Evolutionary conservation across 805 yeast genomes (phyloP).

Genomic region (Tanozyma kutaoensis): DNA sequence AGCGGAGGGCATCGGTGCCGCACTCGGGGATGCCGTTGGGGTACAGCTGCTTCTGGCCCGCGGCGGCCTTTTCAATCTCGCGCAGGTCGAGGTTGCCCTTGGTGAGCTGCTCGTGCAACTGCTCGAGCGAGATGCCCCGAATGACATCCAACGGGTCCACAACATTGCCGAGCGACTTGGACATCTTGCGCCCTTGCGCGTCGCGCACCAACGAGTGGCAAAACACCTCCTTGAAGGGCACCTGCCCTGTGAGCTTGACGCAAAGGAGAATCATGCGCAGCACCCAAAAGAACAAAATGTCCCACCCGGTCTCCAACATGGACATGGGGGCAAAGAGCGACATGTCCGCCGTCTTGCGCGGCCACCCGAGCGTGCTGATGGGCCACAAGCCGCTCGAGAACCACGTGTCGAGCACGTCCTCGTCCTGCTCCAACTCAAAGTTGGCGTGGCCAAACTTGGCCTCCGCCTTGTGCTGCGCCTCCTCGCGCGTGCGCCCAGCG

Average conservation of each 20-base stretch:
- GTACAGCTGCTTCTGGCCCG: slow-evolving; percentile 80
- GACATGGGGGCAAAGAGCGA: slow-evolving; percentile 78
- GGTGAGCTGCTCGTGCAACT: slow-evolving; percentile 62
- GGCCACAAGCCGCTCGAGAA: slow-evolving; percentile 98
- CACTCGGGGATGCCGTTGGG: slow-evolving; percentile 98
- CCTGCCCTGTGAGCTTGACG: slow-evolving; percentile 74
- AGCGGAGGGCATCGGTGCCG: slow-evolving; percentile 98
- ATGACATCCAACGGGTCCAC: slow-evolving; percentile 94
- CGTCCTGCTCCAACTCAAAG: slow-evolving; percentile 83
- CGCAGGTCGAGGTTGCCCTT: slow-evolving; percentile 81
- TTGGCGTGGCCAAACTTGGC: slow-evolving; percentile 56
- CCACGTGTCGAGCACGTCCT: slow-evolving; percentile 98
- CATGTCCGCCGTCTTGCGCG: slow-evolving; percentile 61
- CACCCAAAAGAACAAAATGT: slow-evolving; percentile 97
- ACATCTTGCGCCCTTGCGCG: slow-evolving; percentile 99
- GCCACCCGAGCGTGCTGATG: slow-evolving; percentile 94
- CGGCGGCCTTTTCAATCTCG: slow-evolving; percentile 76
- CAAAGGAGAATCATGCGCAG: slow-evolving; percentile 91
- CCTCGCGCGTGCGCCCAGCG: slow-evolving; percentile 73
- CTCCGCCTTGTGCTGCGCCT: slow-evolving; percentile 74
- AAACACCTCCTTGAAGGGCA: slow-evolving; percentile 94
- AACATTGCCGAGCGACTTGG: slow-evolving; percentile 94
- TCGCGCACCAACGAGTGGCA: slow-evolving; percentile 98
- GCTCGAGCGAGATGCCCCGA: slow-evolving; percentile 69
- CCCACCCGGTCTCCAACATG: slow-evolving; percentile 98